Evolutionary conservation across 257 asterid genomes (phyloP), one percentile per base, ranked within the genome.

Genomic region (Capsicum chinense): DNA sequence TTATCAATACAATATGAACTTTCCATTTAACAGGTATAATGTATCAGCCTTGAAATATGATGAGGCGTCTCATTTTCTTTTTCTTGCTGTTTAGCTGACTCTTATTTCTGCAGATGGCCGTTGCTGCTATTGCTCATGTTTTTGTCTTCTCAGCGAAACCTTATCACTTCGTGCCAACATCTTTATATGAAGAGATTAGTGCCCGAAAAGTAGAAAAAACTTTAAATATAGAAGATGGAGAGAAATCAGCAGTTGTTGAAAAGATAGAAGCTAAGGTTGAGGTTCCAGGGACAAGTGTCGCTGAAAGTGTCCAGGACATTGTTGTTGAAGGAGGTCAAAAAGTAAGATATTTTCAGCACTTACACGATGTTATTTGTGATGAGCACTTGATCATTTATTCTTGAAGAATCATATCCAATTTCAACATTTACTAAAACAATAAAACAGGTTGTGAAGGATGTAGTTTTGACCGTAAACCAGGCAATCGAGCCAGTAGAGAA

Each of bases 401-500:
- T 78, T 52, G 58, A 60, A 42, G 39, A 11, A 50, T 16, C 73
- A n/a, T 57, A 37, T 58, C 5, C 42, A n/a, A 60, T 37, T 39
- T 56, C 37, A 57, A 67, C 58, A 50, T 66, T 6, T 54, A 15
- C 82, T 14, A 14, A 54, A 78, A 42, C 50, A 26, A 14, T 78
- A 9, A 5, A 78, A 82, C 90, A 96, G 98, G 98, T 96, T 13
- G 95, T 94, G 84, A 86, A 93, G 91, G 99, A 96, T 39, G 98
- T 96, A 1, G 98, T 92, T 60, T 84, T 96, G 91, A 96, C 99
- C 2, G 93, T 96, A 70, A 96, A 93, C 88, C 98, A 96, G 84
- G 99, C 98, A 5, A 94, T 96, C 9, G 97, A 93, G 83, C 99
- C 98, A 0, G 98, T 96, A 44, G 98, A 94, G 3, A 97, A 94